Evolutionary conservation across 306 rosid species (phyloP).

Genomic region (Ormosia semicastrata): DNA sequence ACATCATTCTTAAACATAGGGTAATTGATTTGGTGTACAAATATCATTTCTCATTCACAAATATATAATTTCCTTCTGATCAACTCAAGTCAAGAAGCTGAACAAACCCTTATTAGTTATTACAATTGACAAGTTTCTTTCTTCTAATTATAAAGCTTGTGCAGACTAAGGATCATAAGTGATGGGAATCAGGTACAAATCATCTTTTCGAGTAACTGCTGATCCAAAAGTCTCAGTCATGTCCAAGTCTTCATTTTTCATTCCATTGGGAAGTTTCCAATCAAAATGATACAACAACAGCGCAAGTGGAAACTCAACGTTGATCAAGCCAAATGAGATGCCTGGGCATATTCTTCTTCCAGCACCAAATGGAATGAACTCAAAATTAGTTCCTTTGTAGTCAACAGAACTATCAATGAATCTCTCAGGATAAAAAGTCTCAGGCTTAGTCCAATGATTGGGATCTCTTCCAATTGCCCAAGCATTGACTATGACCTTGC

Average conservation of each 20-base stretch:
- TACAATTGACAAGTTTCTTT: background rate
- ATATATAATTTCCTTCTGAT: too few relatives aligned
- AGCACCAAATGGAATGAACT: conserved; percentile 38
- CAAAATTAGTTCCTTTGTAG: conserved; percentile 4
- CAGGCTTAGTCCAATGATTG: conserved; percentile 11
- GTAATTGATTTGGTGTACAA: too few relatives aligned
- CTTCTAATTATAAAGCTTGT: background rate
- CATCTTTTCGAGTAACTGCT: background rate
- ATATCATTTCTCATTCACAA: too few relatives aligned
- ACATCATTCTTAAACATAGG: too few relatives aligned
- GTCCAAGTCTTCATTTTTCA: background rate
- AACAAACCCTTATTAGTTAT: background rate
- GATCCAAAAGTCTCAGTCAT: background rate
- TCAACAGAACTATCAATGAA: conserved; percentile 3
- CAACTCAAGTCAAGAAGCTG: too few relatives aligned
- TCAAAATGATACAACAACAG: conserved; percentile 24
- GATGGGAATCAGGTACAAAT: background rate
- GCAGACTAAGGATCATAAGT: background rate
- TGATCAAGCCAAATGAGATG: conserved; percentile 7
- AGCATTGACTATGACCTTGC: conserved; percentile 29
- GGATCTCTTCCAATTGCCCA: conserved; percentile 43
- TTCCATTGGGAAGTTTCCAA: conserved; percentile 17
- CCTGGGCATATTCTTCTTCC: conserved; percentile 33
- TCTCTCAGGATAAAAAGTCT: conserved; percentile 25
- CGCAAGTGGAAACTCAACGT: conserved; percentile 22